Percentiles rank a stretch among this genome's conserved stretches.
Evolutionary conservation across 2,329 filamentous ascomycete species (phyloP).

Genomic region (Sporothrix variecibatus): DNA sequence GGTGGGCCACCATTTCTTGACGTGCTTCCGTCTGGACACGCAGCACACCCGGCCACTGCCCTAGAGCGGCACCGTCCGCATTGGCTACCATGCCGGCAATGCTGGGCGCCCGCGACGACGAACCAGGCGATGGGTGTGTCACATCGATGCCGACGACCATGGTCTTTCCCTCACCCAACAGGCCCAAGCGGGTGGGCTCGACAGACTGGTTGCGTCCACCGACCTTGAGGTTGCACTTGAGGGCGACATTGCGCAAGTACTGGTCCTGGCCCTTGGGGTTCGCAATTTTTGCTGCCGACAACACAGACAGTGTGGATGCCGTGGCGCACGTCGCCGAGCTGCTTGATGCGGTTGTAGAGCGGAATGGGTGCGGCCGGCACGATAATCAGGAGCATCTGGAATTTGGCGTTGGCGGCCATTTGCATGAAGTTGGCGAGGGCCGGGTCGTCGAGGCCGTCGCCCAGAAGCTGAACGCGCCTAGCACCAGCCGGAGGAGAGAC

Average conservation of each 20-base stretch:
- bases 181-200: constrained; percentile 47
- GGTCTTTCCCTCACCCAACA: constrained; percentile 59
- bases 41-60: constrained; percentile 69
- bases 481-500: neutral
- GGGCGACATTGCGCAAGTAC: constrained; percentile 55
- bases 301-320: constrained; percentile 64
- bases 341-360: constrained; percentile 61
- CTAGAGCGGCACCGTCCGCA: constrained; percentile 56
- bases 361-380: constrained; percentile 44
- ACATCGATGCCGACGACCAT: constrained; percentile 75
- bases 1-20: constrained; percentile 63
- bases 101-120: constrained; percentile 59
- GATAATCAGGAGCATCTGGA: constrained; percentile 52
- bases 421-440: constrained; percentile 16
- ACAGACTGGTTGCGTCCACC: constrained; percentile 62
- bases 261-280: constrained; percentile 39
- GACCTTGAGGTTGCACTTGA: constrained; percentile 68
- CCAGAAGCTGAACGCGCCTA: neutral
- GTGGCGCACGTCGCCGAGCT: constrained; percentile 54
- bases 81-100: constrained; percentile 71
- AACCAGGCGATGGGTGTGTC: constrained; percentile 71
- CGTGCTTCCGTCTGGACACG: constrained; percentile 54
- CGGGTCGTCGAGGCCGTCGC: constrained; percentile 12
- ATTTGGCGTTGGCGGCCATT: neutral
- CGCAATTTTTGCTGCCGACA: constrained; percentile 51